Conservation (phyloP, 768 basidiomycete genomes). For the Suillus plorans region DNA sequence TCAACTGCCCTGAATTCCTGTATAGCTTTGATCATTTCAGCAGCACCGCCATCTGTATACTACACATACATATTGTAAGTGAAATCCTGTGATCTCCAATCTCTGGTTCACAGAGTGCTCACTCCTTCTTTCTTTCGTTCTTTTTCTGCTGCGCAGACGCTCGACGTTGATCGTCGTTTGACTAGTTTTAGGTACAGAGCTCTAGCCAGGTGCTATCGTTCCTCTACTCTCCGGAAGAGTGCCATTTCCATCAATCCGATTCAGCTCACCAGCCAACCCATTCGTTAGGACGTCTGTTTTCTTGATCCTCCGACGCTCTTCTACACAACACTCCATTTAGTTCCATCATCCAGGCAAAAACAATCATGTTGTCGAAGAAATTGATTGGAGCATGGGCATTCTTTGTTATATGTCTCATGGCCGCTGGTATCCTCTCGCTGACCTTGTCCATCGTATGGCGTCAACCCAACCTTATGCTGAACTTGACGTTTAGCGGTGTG, state of each 20-base stretch:
- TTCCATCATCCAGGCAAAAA: slow-evolving; percentile 1
- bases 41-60: not conserved
- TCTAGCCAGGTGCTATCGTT: slow-evolving; percentile 42
- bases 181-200: slow-evolving; percentile 29
- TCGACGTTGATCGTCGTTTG: slow-evolving; percentile 72
- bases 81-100: not conserved
- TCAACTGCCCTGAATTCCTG: not conserved
- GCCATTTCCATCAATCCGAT: slow-evolving; percentile 17
- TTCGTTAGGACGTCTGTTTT: slow-evolving; percentile 5
- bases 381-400: slow-evolving; percentile 72
- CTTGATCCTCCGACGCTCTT: not conserved
- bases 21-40: not conserved
- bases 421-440: slow-evolving; percentile 65
- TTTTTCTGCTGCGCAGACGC: slow-evolving; percentile 42
- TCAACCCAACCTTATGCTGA: slow-evolving; percentile 64
- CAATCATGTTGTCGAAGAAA: slow-evolving; percentile 67
- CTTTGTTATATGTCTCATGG: slow-evolving; percentile 68
- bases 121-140: slow-evolving; percentile 4
- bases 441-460: slow-evolving; percentile 74
- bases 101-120: slow-evolving; percentile 1
- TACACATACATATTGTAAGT: slow-evolving; percentile 7
- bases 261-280: slow-evolving; percentile 12
- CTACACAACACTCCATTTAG: not conserved
- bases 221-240: slow-evolving; percentile 55
- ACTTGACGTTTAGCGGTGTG: slow-evolving; percentile 59